phyloP scores from a whole-genome alignment of 352 stramenopile genomes.

The Peronospora destructor region DNA sequence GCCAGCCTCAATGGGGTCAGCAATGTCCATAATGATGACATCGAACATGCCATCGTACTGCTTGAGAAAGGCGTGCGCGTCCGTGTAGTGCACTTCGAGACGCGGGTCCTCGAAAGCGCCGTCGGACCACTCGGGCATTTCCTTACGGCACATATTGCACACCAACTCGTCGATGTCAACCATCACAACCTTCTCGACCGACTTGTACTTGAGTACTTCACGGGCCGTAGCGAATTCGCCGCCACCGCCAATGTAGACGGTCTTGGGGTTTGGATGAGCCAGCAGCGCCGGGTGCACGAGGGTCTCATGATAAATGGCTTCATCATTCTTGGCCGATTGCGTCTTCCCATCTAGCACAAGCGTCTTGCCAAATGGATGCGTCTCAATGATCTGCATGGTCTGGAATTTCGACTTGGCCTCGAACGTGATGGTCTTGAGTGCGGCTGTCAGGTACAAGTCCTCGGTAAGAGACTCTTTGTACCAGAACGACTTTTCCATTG shows the following conservation, averaged over 20 bases:
- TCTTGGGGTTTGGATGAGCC: conserved; percentile 79
- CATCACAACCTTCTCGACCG: conserved; percentile 93
- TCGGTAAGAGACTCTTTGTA: conserved; percentile 88
- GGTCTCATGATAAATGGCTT: conserved; percentile 93
- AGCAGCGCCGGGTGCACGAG: conserved; percentile 92
- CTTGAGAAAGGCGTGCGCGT: conserved; percentile 88
- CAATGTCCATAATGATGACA: conserved; percentile 96
- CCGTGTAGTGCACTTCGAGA: conserved; percentile 88
- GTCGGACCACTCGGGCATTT: conserved; percentile 91
- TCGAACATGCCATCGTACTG: conserved; percentile 82
- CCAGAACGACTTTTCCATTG: conserved; percentile 66
- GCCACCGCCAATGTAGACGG: conserved; percentile 89
- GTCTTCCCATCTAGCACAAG: conserved; percentile 95
- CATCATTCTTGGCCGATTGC: conserved; percentile 89
- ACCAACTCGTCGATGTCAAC: conserved; percentile 93
- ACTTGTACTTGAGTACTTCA: conserved; percentile 88
- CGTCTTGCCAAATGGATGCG: conserved; percentile 88
- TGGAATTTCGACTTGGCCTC: conserved; percentile 88
- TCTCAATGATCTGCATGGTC: conserved; percentile 91
- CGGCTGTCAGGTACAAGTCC: conserved; percentile 83
- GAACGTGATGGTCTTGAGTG: conserved; percentile 85
- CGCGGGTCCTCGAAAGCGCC: conserved; percentile 86
- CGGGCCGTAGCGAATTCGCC: conserved; percentile 91
- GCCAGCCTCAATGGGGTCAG: conserved; percentile 90
- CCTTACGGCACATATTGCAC: conserved; percentile 89